Base-by-base conservation (phyloP, 805 yeast species). In the Pichia cabralensis region DNA sequence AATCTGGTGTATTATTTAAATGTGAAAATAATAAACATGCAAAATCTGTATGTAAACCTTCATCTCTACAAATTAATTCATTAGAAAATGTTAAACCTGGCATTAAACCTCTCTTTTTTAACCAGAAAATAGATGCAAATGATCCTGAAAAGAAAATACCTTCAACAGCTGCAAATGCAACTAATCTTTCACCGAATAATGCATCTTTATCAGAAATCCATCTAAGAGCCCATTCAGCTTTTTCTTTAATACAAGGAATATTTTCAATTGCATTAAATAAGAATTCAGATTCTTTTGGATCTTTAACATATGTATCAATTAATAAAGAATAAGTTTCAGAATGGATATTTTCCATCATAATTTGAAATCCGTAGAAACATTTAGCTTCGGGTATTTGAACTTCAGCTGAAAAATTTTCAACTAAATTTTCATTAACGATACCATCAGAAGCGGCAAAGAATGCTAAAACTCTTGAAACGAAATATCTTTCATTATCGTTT, bases 401-500 rank as follows among this genome's bases (percentile, higher is more conserved):
- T 65, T 89, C 97, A 45, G 95, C 95, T 38, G 94, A 80, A 67
- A 89, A 89, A 60, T 94, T 88, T 65, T 89, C 97, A 43, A 89
- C 96, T 59, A 89, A 74, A 65, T 89, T 89, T 68, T 89, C 98
- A 58, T 92, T 92, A 48, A 89, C 98, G 47, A 89, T 86, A 61
- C 98, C 98, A 61, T 89, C 98, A 29, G 95, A 83, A 28, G 98
- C 98, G 45, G 98, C 98, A 55, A 89, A 89, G 71, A 92, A 89
- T 13, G 98, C 98, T 48, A 89, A 69, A 34, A 89, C 94, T 60
- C 95, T 76, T 12, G 96, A 83, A 48, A 89, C 69, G 62, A 89
- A 89, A 65, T 64, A 92, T 53, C 94, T 76, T 70, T 89, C 98
- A 59, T 88, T 89, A 38, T 83, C 92, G 56, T 70, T 88, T 68